A percentile compares a stretch with the other conserved stretches of the same genome.
Evolutionary conservation across 177 flowering plant species (phyloP).

Genomic region (Vitis hybrid): DNA sequence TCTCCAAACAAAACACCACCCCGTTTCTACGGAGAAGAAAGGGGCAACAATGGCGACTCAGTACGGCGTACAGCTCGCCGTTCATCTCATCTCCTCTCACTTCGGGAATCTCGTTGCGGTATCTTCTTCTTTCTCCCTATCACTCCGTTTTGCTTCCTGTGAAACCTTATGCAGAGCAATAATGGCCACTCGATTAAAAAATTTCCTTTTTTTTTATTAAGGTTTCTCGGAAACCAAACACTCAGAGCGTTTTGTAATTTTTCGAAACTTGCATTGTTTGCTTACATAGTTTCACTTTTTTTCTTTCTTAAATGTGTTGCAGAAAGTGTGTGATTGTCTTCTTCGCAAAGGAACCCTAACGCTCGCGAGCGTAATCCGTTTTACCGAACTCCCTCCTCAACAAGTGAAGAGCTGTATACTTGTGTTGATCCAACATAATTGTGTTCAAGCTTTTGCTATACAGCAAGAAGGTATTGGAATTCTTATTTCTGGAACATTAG

Average conservation of each 20-base stretch:
- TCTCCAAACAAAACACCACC: no score
- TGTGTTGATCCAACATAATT: constrained; percentile 89
- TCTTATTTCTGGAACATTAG: background rate
- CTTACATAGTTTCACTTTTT: background rate
- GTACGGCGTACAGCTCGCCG: constrained; percentile 69
- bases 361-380: constrained; percentile 31
- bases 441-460: constrained; percentile 72
- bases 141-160: background rate
- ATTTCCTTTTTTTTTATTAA: no score
- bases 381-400: constrained; percentile 42
- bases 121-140: constrained; percentile 18
- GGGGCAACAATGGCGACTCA: constrained; percentile 44
- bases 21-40: background rate
- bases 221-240: no score
- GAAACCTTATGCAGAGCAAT: no score
- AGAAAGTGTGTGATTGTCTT: constrained; percentile 92
- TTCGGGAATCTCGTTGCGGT: constrained; percentile 83
- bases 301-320: constrained; percentile 11
- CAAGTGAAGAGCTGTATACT: constrained; percentile 66
- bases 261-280: no score
- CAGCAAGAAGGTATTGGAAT: constrained; percentile 45
- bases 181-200: no score
- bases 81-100: constrained; percentile 56
- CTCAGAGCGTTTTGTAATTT: no score
- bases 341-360: constrained; percentile 66